A percentile compares a stretch with the other conserved stretches of the same genome.
Conservation (phyloP, 2,329 filamentous ascomycete genomes). For the Arthrobotrys musiformis region DNA sequence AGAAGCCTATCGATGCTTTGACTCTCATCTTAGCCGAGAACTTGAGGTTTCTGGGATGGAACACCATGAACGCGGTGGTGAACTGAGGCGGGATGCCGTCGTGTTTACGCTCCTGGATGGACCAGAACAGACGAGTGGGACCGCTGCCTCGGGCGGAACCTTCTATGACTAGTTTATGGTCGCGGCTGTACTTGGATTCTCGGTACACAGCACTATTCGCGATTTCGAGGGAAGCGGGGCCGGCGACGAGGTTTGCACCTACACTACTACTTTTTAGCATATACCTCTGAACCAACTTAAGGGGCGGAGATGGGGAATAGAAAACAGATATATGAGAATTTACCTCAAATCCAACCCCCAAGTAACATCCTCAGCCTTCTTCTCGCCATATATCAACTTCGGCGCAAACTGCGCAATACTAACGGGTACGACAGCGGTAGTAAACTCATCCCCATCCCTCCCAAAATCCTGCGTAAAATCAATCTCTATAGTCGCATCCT, state of each 20-base stretch:
- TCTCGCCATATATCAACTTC: slow-evolving; percentile 42
- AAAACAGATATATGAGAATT: neutral
- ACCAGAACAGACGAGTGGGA: slow-evolving; percentile 28
- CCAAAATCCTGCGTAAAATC: slow-evolving; percentile 30
- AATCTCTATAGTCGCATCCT: slow-evolving; percentile 46
- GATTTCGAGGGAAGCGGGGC: slow-evolving; percentile 40
- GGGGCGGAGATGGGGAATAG: neutral
- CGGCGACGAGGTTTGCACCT: slow-evolving; percentile 28
- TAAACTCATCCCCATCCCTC: neutral
- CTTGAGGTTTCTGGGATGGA: slow-evolving; percentile 24
- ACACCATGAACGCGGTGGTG: slow-evolving; percentile 44
- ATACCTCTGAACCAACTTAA: neutral
- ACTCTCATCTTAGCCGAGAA: slow-evolving; percentile 37
- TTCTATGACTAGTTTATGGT: slow-evolving; percentile 41
- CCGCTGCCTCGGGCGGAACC: slow-evolving; percentile 34
- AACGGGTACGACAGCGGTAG: neutral
- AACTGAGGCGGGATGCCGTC: slow-evolving; percentile 43
- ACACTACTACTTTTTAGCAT: slow-evolving; percentile 13
- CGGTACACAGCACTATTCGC: slow-evolving; percentile 32
- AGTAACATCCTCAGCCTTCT: slow-evolving; percentile 44
- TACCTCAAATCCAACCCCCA: slow-evolving; percentile 47
- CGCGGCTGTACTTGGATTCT: slow-evolving; percentile 40
- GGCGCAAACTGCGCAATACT: slow-evolving; percentile 45
- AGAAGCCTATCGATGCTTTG: slow-evolving; percentile 42
- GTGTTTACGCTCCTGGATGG: slow-evolving; percentile 45